These are phyloP conservation scores for Mucor sp. DNA, from an alignment of 371 early-diverging fungal species.

Conservation along the genomic window DNA sequence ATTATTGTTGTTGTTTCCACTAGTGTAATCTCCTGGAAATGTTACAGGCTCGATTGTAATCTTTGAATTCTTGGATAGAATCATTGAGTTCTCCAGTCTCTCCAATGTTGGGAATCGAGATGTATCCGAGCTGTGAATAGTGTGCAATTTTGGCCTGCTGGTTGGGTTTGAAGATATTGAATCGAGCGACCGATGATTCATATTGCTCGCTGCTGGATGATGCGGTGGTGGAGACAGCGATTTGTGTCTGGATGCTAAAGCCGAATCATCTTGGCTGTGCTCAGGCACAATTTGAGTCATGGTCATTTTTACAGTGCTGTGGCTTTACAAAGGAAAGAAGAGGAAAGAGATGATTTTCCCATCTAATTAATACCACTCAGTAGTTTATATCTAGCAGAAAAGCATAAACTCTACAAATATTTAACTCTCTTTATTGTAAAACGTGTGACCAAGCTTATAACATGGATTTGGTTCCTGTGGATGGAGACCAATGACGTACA, in stretches of 20 bases:
- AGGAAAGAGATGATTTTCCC: background rate
- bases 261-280: background rate
- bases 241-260: background rate
- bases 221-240: background rate
- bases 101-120: slow-evolving; percentile 38
- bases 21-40: background rate
- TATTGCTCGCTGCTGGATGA: background rate
- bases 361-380: background rate
- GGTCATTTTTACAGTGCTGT: background rate
- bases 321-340: background rate
- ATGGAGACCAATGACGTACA: slow-evolving; percentile 28
- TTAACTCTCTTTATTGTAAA: background rate
- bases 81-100: slow-evolving; percentile 18
- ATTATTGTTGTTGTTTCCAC: background rate
- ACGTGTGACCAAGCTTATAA: slow-evolving; percentile 7
- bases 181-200: background rate
- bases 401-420: background rate
- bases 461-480: slow-evolving; percentile 22
- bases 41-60: slow-evolving; percentile 14
- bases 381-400: background rate
- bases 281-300: background rate
- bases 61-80: slow-evolving; percentile 6
- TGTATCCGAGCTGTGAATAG: slow-evolving; percentile 40
- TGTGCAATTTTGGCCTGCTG: slow-evolving; percentile 31
- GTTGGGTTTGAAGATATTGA: background rate